Evolutionary conservation across 768 basidiomycete genomes (phyloP).

Genomic region (Sarcodon sp.): DNA sequence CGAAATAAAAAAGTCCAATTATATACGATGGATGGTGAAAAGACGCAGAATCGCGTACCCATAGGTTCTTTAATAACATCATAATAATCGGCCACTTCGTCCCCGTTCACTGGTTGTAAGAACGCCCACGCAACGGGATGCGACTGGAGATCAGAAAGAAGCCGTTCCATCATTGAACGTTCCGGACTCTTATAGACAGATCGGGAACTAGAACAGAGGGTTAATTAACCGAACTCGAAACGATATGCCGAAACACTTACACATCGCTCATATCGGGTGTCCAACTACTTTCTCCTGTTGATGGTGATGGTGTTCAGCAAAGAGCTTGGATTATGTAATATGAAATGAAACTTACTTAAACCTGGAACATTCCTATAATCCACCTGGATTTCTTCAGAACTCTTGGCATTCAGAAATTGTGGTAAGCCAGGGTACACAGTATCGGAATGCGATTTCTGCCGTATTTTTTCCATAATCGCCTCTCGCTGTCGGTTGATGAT

Average conservation of each 20-base stretch:
- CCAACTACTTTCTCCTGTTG: slow-evolving; percentile 84
- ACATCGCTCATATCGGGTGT: slow-evolving; percentile 65
- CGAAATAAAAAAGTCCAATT: slow-evolving; percentile 2
- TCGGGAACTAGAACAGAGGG: slow-evolving; percentile 16
- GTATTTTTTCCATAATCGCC: slow-evolving; percentile 80
- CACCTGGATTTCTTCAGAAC: slow-evolving; percentile 33
- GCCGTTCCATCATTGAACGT: slow-evolving; percentile 57
- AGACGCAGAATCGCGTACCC: slow-evolving; percentile 41
- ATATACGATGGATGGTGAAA: not conserved
- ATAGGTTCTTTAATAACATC: slow-evolving; percentile 84
- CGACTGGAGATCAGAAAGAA: slow-evolving; percentile 65
- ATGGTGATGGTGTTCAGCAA: slow-evolving; percentile 7
- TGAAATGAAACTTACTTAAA: slow-evolving; percentile 26
- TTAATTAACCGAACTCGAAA: slow-evolving; percentile 1
- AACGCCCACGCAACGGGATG: slow-evolving; percentile 88
- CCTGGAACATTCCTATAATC: slow-evolving; percentile 82
- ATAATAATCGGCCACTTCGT: slow-evolving; percentile 82
- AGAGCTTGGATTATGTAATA: slow-evolving; percentile 1
- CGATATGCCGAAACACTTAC: slow-evolving; percentile 26
- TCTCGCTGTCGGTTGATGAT: slow-evolving; percentile 77
- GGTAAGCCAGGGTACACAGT: slow-evolving; percentile 71
- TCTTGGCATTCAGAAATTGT: slow-evolving; percentile 49
- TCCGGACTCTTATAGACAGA: slow-evolving; percentile 42
- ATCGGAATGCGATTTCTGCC: slow-evolving; percentile 77
- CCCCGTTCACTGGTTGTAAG: slow-evolving; percentile 59